A percentile compares a stretch with the other conserved stretches of the same genome.
Conservation (phyloP, 345 rosid species). For the Alliaria petiolata region DNA sequence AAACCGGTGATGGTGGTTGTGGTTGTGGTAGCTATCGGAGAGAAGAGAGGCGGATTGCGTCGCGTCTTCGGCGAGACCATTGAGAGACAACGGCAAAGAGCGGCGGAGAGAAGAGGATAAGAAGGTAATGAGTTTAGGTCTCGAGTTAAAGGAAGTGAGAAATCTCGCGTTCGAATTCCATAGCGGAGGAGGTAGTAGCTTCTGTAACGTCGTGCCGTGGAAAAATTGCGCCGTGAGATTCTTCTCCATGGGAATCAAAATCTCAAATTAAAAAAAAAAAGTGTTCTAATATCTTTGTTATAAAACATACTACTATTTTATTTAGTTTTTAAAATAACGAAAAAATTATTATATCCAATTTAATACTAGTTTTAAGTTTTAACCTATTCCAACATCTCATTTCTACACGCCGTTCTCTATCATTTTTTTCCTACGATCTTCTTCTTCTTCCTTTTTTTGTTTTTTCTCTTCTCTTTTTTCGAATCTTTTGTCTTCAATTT, state of each 20-base stretch:
- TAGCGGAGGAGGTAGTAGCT: neutral
- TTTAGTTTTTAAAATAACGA: too few species aligned
- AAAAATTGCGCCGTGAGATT: conserved; percentile 22
- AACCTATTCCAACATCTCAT: too few species aligned
- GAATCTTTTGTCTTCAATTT: too few species aligned
- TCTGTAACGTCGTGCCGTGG: neutral
- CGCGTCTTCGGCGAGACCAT: neutral
- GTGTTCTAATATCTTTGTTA: too few species aligned
- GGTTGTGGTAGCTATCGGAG: conserved; percentile 37
- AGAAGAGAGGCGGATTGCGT: conserved; percentile 39
- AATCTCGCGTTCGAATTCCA: conserved; percentile 19
- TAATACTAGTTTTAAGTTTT: too few species aligned
- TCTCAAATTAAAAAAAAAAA: too few species aligned
- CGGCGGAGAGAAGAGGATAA: conserved; percentile 17
- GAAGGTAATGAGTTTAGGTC: conserved; percentile 1
- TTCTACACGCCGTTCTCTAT: too few species aligned
- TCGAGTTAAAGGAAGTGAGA: neutral
- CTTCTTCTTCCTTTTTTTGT: too few species aligned
- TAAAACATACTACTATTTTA: too few species aligned
- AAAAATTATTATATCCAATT: too few species aligned
- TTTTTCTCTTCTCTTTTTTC: too few species aligned
- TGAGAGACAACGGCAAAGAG: conserved; percentile 2
- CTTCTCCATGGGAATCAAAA: neutral
- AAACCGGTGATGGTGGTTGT: conserved; percentile 29
- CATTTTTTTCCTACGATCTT: too few species aligned